These are phyloP conservation scores for Leishmania arabica DNA, from an alignment of 208 protist species.

Conservation along the genomic window DNA sequence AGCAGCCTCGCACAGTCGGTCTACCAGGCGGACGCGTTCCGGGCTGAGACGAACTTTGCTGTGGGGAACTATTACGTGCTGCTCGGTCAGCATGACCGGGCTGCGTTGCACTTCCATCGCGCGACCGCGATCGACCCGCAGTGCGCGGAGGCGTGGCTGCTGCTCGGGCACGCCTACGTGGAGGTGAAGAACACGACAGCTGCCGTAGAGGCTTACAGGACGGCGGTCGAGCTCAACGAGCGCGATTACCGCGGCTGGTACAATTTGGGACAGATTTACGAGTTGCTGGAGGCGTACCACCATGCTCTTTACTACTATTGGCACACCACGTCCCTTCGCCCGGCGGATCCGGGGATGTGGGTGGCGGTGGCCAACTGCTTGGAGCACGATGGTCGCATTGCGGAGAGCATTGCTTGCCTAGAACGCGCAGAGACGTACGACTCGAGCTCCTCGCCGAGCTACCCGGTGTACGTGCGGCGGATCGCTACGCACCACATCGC, in stretches of 20 bases:
- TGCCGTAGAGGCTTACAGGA: constrained; percentile 96
- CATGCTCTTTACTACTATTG: constrained; percentile 97
- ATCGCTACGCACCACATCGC: constrained; percentile 74
- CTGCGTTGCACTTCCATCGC: constrained; percentile 95
- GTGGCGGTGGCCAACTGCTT: constrained; percentile 80
- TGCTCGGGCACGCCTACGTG: constrained; percentile 98
- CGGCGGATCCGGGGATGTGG: constrained; percentile 96
- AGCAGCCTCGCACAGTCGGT: constrained; percentile 93
- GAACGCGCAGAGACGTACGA: constrained; percentile 78
- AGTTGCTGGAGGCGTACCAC: constrained; percentile 94
- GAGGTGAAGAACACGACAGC: constrained; percentile 95
- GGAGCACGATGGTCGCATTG: constrained; percentile 68
- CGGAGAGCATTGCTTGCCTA: constrained; percentile 74
- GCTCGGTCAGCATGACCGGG: constrained; percentile 94
- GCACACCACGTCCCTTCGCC: constrained; percentile 92
- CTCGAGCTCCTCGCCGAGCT: constrained; percentile 35
- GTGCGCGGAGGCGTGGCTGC: constrained; percentile 95
- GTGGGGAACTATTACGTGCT: constrained; percentile 98
- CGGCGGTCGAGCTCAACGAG: constrained; percentile 92
- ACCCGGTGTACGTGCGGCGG: constrained; percentile 67
- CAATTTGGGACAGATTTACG: constrained; percentile 97
- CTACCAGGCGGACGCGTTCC: constrained; percentile 93
- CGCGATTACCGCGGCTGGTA: constrained; percentile 97
- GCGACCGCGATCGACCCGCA: constrained; percentile 85
- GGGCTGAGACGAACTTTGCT: constrained; percentile 97